phyloP scores from a whole-genome alignment of 495 filamentous ascomycete genomes.

The Bacidia rubella region DNA sequence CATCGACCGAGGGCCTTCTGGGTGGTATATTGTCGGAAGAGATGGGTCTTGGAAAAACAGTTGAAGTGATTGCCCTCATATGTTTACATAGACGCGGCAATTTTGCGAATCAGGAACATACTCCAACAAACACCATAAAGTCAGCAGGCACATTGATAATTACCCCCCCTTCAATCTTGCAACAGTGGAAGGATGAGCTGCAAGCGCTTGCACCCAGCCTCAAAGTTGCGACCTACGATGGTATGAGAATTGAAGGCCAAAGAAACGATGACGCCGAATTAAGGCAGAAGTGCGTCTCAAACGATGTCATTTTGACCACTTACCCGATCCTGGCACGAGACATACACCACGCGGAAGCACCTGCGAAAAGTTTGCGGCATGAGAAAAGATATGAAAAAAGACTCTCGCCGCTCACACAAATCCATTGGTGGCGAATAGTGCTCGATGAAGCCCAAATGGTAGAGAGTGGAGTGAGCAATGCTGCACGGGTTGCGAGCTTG shows the following conservation, averaged over 20 bases:
- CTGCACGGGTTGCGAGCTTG: slow-evolving; percentile 62
- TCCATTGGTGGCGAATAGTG: slow-evolving; percentile 86
- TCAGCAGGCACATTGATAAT: slow-evolving; percentile 66
- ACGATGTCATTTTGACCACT: slow-evolving; percentile 67
- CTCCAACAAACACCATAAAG: slow-evolving; percentile 23
- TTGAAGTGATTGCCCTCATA: slow-evolving; percentile 74
- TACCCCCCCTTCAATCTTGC: slow-evolving; percentile 62
- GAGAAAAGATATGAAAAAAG: slow-evolving; percentile 50
- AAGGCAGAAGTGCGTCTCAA: slow-evolving; percentile 35
- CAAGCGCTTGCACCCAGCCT: slow-evolving; percentile 50
- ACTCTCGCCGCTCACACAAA: slow-evolving; percentile 60
- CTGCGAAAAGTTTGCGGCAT: slow-evolving; percentile 52
- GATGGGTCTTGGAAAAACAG: slow-evolving; percentile 92
- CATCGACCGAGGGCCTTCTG: slow-evolving; percentile 25
- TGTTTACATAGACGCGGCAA: slow-evolving; percentile 39
- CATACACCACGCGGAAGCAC: slow-evolving; percentile 58
- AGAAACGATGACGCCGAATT: slow-evolving; percentile 30
- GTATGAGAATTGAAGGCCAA: slow-evolving; percentile 31
- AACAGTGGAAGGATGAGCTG: slow-evolving; percentile 82
- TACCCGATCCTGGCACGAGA: slow-evolving; percentile 67
- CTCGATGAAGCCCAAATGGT: slow-evolving; percentile 96
- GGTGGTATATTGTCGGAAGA: slow-evolving; percentile 79
- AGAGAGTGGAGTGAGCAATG: slow-evolving; percentile 71
- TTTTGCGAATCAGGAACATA: slow-evolving; percentile 15
- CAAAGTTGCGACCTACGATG: slow-evolving; percentile 36